phyloP scores from a whole-genome alignment of 2,329 filamentous ascomycete species.

The Penicillium hordei region DNA sequence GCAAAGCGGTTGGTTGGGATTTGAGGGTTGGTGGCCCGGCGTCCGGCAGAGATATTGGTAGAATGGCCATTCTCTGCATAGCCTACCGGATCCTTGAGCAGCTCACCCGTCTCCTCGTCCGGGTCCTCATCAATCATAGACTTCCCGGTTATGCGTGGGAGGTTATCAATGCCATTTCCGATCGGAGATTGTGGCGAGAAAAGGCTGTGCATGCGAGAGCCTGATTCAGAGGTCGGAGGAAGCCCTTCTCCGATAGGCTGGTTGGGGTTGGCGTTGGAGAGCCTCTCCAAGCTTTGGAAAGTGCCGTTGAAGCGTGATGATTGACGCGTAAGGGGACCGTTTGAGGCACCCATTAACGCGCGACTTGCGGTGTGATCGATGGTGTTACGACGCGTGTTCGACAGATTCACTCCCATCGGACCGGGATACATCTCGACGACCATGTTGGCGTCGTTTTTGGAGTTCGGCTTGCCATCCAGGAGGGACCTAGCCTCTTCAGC shows the following conservation, averaged over 20 bases:
- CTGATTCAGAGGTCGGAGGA: slow-evolving; percentile 49
- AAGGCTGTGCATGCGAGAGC: slow-evolving; percentile 53
- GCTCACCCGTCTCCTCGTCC: slow-evolving; percentile 62
- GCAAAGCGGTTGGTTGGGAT: slow-evolving; percentile 68
- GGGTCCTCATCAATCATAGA: slow-evolving; percentile 64
- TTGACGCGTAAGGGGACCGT: slow-evolving; percentile 50
- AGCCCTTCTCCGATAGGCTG: slow-evolving; percentile 54
- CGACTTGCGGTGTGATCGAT: slow-evolving; percentile 50
- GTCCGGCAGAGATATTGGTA: slow-evolving; percentile 44
- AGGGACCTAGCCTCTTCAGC: slow-evolving; percentile 61
- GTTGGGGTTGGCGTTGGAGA: slow-evolving; percentile 51
- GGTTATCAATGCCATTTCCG: slow-evolving; percentile 54
- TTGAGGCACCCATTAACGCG: slow-evolving; percentile 36
- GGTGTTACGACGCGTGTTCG: slow-evolving; percentile 50
- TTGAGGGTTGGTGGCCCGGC: slow-evolving; percentile 70
- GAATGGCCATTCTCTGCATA: slow-evolving; percentile 69
- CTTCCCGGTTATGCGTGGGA: slow-evolving; percentile 57
- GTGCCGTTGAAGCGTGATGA: slow-evolving; percentile 62
- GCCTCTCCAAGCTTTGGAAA: slow-evolving; percentile 59
- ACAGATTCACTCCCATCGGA: slow-evolving; percentile 32
- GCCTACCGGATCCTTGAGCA: slow-evolving; percentile 63
- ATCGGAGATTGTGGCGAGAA: slow-evolving; percentile 64
- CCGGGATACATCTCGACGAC: slow-evolving; percentile 55
- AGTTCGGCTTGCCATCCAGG: slow-evolving; percentile 62
- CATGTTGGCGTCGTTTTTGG: slow-evolving; percentile 60